Evolutionary conservation across 129 eudicot genomes (phyloP), one percentile per base, ranked within the genome.

Genomic region (Escallonia herrerae): DNA sequence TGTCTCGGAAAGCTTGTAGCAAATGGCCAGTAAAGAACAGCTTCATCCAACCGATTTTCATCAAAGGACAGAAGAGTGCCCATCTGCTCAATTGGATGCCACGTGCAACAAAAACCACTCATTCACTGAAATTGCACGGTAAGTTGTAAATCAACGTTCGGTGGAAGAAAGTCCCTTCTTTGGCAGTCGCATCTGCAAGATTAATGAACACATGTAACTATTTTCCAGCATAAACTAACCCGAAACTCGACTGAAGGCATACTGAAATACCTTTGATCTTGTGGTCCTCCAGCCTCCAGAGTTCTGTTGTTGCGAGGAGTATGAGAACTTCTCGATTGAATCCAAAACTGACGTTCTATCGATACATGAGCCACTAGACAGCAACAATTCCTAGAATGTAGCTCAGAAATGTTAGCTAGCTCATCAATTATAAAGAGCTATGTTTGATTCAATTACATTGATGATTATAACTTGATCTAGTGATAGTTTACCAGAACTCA

Each of bases 121-220:
- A 48, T 40, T 40, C 61, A 12, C 47, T 4, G 4, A 60, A 62
- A 69, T 41, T n/a, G 70, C 74, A 57, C 55, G 65, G 5, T 44
- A 52, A 15, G 40, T n/a, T 68, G 57, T 49, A 49, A 69, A 12
- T 73, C 67, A 87, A 55, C 58, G 45, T 55, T 65, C 68, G 63
- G 65, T 51, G 10, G 74, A 65, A 70, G 43, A 62, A 54, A 61
- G 56, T 11, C 59, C 43, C 71, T 64, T 87, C 70, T 76, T 91
- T 58, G 94, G 96, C 74, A 87, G 72, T 56, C 84, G 78, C 88
- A 88, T 76, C 97, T 87, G 96, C 86, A 82, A 52, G 63, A 75
- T 72, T 59, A 66, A 9, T 41, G 15, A 50, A 4, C 12, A 13
- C 66, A 39, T 42, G 38, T 38, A 3, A 47, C 42, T 5, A 50